Base-by-base conservation (phyloP, 108 stramenopile species). In the Schizochytrium sp. region DNA sequence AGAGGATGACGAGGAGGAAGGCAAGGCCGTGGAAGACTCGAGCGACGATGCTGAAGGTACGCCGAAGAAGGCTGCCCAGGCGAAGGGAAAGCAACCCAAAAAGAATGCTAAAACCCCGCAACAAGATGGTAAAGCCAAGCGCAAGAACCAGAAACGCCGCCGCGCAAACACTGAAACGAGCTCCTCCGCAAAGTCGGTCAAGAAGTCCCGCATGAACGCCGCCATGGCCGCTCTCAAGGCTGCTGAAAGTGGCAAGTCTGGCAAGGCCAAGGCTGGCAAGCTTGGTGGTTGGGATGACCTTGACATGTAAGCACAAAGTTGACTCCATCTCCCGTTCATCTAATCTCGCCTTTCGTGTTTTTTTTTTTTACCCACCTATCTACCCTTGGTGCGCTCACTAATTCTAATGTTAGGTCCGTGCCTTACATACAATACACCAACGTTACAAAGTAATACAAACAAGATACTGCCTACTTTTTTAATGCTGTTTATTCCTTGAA, bases 1-100 rank as follows among this genome's bases (percentile, higher is more conserved):
- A 10, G 87, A 83, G 1, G 76, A 55, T 53, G 76, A 83, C 10
- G 76, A 83, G 76, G 28, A 83, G 5, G 28, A 83, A 28, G 42
- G 38, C 72, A 42, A 72, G 72, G 40, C 72, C 41, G 5, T 41
- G n/a, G 40, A 42, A n/a, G 40, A n/a, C 10, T 5, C 72, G n/a
- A 28, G 28, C 28, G 28, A 28, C 28, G 28, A 28, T 28, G 28
- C 28, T 28, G 28, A 15, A 38, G 64, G 64, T 44, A 15, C 57
- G 13, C 13, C 57, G 17, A 58, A 58, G 57, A 58, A 58, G 10
- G 57, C 13, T 58, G 57, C 10, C 3, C 40, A 69, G 19, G 28
- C 19, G 28, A 7, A 69, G 19, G 28, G 12, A 38, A 69, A 13
- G 28, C 28, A 28, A 28, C 28, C 28, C 28, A 28, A 28, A 28